These are phyloP conservation scores for Xylaria polymorpha DNA, from an alignment of 2,329 filamentous ascomycete species.

Conservation along the genomic window DNA sequence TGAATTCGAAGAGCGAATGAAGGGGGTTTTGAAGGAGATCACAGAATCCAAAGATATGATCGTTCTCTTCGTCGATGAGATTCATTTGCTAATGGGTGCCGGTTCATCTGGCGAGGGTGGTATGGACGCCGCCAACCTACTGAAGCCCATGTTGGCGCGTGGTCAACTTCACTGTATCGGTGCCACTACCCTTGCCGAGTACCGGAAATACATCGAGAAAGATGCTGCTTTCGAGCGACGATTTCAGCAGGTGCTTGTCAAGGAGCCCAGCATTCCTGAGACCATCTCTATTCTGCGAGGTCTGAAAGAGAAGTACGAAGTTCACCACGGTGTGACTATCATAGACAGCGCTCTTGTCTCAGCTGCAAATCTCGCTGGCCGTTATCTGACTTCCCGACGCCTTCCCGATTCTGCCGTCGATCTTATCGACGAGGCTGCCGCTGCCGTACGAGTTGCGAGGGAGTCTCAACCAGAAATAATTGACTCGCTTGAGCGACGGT, in stretches of 20 bases:
- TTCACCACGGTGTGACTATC: constrained; percentile 97
- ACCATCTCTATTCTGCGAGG: constrained; percentile 98
- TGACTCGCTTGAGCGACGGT: constrained; percentile 90
- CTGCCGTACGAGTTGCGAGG: constrained; percentile 93
- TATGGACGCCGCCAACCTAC: constrained; percentile 97
- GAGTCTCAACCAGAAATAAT: constrained; percentile 97
- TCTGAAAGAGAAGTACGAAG: constrained; percentile 97
- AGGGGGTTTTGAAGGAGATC: constrained; percentile 97
- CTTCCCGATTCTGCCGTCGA: constrained; percentile 97
- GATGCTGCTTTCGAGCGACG: constrained; percentile 97
- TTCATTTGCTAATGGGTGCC: constrained; percentile 97
- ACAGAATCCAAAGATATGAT: constrained; percentile 95
- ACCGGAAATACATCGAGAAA: constrained; percentile 99
- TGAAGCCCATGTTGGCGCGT: constrained; percentile 98
- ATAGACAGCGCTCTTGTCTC: constrained; percentile 93
- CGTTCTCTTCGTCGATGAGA: constrained; percentile 97
- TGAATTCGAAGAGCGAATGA: constrained; percentile 99
- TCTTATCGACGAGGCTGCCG: constrained; percentile 93
- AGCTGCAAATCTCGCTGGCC: constrained; percentile 88
- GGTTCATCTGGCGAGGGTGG: constrained; percentile 94
- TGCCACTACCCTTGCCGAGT: constrained; percentile 93
- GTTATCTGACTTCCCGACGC: constrained; percentile 90
- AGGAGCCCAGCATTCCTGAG: constrained; percentile 88
- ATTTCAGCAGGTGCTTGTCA: constrained; percentile 98
- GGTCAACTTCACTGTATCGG: constrained; percentile 98